These are phyloP conservation scores for Rhododendron molle DNA, from an alignment of 148 eudicot species.

Conservation along the genomic window DNA sequence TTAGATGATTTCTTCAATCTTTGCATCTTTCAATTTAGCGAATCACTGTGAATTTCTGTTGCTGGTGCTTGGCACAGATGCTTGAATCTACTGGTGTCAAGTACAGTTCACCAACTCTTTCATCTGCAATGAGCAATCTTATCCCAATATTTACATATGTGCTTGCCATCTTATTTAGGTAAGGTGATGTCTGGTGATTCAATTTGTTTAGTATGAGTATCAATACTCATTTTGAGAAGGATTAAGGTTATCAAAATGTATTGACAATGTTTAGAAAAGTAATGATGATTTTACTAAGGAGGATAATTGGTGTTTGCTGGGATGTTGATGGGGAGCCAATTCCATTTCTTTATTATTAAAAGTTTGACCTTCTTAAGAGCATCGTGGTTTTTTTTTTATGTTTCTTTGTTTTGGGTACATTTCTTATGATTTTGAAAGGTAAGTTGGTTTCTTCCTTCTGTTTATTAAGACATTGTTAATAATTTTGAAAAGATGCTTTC, in stretches of 20 bases:
- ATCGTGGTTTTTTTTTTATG: neutral
- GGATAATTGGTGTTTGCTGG: neutral
- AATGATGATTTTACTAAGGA: neutral
- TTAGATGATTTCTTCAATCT: neutral
- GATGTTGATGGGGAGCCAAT: neutral
- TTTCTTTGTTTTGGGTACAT: neutral
- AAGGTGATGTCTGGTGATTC: neutral
- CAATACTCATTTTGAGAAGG: neutral
- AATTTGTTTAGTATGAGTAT: neutral
- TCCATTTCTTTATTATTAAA: neutral
- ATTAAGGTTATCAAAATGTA: neutral
- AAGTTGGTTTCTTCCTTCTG: neutral
- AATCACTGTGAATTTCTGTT: neutral
- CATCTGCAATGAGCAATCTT: conserved; percentile 1
- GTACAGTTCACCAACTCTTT: neutral
- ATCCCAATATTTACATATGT: neutral
- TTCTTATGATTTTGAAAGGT: neutral
- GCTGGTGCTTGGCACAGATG: conserved; percentile 15
- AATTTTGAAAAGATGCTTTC: neutral
- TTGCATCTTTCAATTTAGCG: neutral
- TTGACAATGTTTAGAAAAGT: neutral
- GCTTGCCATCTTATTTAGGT: neutral
- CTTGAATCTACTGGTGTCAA: conserved; percentile 8
- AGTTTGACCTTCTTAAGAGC: neutral
- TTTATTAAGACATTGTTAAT: neutral